Conservation (phyloP, 768 basidiomycete genomes). For the Lyophyllum atratum region DNA sequence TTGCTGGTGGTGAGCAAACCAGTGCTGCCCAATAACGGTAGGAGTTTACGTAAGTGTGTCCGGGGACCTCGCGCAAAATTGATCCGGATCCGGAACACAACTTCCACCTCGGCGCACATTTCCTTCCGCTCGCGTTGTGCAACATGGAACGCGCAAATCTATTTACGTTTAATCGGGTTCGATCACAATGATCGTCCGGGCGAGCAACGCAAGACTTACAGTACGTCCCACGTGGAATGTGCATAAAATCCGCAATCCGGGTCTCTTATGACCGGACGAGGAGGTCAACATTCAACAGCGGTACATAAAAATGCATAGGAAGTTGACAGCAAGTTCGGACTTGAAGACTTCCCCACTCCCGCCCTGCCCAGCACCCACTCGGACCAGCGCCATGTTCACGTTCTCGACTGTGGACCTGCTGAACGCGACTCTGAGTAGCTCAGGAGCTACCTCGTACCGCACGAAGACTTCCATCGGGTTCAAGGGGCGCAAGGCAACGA, state of each 20-base stretch:
- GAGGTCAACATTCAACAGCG: not conserved
- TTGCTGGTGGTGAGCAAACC: not conserved
- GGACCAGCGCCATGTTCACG: not conserved
- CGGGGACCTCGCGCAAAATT: not conserved
- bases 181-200: not conserved
- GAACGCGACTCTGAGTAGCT: constrained; percentile 1
- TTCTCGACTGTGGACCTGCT: constrained; percentile 5
- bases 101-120: not conserved
- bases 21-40: not conserved
- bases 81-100: not conserved
- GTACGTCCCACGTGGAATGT: not conserved
- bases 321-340: not conserved
- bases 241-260: not conserved
- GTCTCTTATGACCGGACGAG: not conserved
- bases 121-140: not conserved
- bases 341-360: not conserved
- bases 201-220: not conserved
- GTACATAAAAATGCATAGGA: not conserved
- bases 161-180: not conserved
- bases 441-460: not conserved
- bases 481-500: constrained; percentile 10
- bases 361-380: not conserved
- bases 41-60: not conserved
- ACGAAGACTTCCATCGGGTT: constrained; percentile 8
- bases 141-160: not conserved